Evolutionary conservation across 2,329 filamentous ascomycete species (phyloP).

Genomic region (Fusarium sp.): DNA sequence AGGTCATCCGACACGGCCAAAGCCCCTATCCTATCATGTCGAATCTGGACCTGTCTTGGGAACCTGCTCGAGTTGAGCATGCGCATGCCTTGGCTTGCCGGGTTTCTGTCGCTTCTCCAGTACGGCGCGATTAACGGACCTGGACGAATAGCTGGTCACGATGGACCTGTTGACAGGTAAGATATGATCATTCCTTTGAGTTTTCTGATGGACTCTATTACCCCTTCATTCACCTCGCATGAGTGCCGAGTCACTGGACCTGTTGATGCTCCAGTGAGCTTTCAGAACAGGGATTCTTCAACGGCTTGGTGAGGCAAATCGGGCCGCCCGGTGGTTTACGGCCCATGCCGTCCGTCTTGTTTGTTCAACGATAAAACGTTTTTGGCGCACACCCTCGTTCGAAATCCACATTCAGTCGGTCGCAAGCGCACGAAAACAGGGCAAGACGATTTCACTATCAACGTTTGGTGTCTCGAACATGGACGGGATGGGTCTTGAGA

Average conservation of each 20-base stretch:
- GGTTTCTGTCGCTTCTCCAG: conserved; percentile 80
- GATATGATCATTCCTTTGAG: conserved; percentile 55
- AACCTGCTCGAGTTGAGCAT: conserved; percentile 78
- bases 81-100: conserved; percentile 92
- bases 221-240: conserved; percentile 58
- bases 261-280: conserved; percentile 52
- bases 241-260: conserved; percentile 59
- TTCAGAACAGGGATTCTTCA: conserved; percentile 38
- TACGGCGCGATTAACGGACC: conserved; percentile 79
- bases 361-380: conserved; percentile 9
- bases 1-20: conserved; percentile 47
- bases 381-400: conserved; percentile 23
- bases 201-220: conserved; percentile 16
- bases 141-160: conserved; percentile 77
- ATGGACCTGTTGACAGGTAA: conserved; percentile 92
- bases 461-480: conserved; percentile 28
- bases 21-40: conserved; percentile 80
- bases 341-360: conserved; percentile 26
- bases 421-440: conserved; percentile 9
- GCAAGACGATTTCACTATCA: conserved; percentile 11
- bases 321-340: conserved; percentile 34
- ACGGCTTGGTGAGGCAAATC: conserved; percentile 30
- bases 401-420: conserved; percentile 10
- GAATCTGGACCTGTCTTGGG: conserved; percentile 78
- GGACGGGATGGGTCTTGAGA: conserved; percentile 32